Evolutionary conservation across 495 filamentous ascomycete species (phyloP).

Genomic region (Tuber calosporum): DNA sequence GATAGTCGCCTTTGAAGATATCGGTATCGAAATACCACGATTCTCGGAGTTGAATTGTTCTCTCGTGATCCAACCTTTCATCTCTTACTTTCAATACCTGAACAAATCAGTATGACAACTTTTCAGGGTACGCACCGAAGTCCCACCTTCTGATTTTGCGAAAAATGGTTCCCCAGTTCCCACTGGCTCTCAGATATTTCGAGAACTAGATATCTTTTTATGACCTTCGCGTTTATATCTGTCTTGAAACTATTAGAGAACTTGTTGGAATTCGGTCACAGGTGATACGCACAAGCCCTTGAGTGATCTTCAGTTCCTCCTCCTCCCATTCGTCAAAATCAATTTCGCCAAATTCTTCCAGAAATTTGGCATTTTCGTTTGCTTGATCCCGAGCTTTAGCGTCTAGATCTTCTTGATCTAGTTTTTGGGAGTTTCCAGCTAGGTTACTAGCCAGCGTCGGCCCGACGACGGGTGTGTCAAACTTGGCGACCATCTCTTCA

Average conservation of each 20-base stretch:
- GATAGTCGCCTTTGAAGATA: slow-evolving; percentile 62
- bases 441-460: slow-evolving; percentile 7
- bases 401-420: neutral
- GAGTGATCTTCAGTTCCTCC: slow-evolving; percentile 31
- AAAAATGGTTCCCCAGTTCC: slow-evolving; percentile 20
- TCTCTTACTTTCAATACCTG: slow-evolving; percentile 71
- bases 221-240: slow-evolving; percentile 40
- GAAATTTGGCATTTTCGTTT: slow-evolving; percentile 27
- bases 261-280: neutral
- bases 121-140: neutral
- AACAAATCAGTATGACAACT: slow-evolving; percentile 10
- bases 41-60: slow-evolving; percentile 68
- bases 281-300: slow-evolving; percentile 28
- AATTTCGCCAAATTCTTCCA: slow-evolving; percentile 38
- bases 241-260: slow-evolving; percentile 38
- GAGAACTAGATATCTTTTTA: slow-evolving; percentile 39
- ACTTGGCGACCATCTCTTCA: slow-evolving; percentile 52
- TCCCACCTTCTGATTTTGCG: slow-evolving; percentile 30
- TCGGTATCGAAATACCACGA: slow-evolving; percentile 71
- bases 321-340: slow-evolving; percentile 39
- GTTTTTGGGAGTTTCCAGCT: neutral
- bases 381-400: neutral
- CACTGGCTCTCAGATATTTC: slow-evolving; percentile 27
- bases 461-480: slow-evolving; percentile 43
- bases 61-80: slow-evolving; percentile 58